Conservation (phyloP, 805 yeast species). For the Yarrowia divulgata region DNA sequence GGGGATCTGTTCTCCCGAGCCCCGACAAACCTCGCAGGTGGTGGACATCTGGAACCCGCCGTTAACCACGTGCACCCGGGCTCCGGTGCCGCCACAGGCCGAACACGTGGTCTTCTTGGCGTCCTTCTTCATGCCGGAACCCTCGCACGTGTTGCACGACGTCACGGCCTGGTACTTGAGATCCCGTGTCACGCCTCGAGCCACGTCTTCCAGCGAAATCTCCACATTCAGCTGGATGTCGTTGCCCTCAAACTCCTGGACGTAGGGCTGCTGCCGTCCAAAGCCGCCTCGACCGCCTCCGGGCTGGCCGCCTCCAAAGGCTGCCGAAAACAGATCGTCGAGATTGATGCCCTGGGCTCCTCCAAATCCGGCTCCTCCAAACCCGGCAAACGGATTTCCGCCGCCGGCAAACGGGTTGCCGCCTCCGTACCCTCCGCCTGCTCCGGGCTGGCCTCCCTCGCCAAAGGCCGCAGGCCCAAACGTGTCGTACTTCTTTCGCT, state of each 20-base stretch:
- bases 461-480: constrained; percentile 89
- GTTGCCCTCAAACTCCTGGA: constrained; percentile 86
- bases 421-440: constrained; percentile 55
- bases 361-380: constrained; percentile 57
- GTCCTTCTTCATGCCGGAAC: constrained; percentile 83
- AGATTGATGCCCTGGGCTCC: constrained; percentile 53
- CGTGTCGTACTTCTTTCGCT: constrained; percentile 88
- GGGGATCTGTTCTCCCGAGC: constrained; percentile 81
- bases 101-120: constrained; percentile 78
- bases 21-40: constrained; percentile 86
- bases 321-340: constrained; percentile 49
- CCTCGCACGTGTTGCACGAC: constrained; percentile 79
- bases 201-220: constrained; percentile 83
- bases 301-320: constrained; percentile 51
- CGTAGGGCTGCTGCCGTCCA: constrained; percentile 56
- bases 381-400: constrained; percentile 62
- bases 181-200: constrained; percentile 73
- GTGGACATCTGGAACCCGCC: constrained; percentile 98
- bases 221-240: constrained; percentile 81
- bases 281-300: constrained; percentile 52
- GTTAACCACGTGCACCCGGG: constrained; percentile 78
- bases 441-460: constrained; percentile 52
- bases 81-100: constrained; percentile 93
- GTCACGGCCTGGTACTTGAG: constrained; percentile 77
- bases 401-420: constrained; percentile 54